Evolutionary conservation across 306 rosid species (phyloP).

Genomic region (Crataegus laevigata): DNA sequence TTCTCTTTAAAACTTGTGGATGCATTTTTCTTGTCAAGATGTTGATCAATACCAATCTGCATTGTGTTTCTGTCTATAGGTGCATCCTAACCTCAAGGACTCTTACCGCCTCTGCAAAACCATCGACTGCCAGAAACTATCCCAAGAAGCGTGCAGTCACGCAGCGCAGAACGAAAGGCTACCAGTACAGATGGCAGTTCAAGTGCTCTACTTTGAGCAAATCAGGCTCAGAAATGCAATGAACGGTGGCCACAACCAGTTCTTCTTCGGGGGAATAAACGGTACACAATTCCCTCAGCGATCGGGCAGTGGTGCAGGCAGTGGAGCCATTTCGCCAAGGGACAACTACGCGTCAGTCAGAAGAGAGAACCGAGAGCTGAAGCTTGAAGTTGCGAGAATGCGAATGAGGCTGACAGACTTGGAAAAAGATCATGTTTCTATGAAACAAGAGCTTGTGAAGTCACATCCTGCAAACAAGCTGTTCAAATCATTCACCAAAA

Average conservation of each 20-base stretch:
- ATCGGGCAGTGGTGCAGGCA: constrained; percentile 96
- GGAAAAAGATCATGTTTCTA: constrained; percentile 88
- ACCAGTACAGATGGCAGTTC: constrained; percentile 94
- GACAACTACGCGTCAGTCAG: constrained; percentile 96
- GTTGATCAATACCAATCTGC: neutral
- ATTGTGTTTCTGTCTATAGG: constrained; percentile 34
- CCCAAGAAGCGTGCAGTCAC: constrained; percentile 97
- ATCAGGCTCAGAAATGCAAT: constrained; percentile 83
- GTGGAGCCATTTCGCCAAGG: constrained; percentile 95
- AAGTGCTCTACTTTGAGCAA: constrained; percentile 95
- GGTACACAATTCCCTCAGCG: constrained; percentile 74
- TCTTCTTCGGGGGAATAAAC: constrained; percentile 67
- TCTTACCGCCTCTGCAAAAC: constrained; percentile 81
- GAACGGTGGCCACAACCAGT: constrained; percentile 80
- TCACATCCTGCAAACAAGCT: constrained; percentile 71
- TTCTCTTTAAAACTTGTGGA: neutral
- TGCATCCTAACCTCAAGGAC: constrained; percentile 93
- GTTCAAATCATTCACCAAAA: constrained; percentile 67
- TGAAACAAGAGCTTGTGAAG: constrained; percentile 91
- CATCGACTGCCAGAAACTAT: constrained; percentile 78
- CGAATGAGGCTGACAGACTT: constrained; percentile 95
- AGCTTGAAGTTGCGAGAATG: constrained; percentile 97
- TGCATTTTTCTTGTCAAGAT: neutral
- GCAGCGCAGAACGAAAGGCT: constrained; percentile 96
- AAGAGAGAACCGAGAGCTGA: constrained; percentile 90